These are phyloP conservation scores for Penicillium sp. DNA, from an alignment of 2,329 filamentous ascomycete species.

Conservation along the genomic window DNA sequence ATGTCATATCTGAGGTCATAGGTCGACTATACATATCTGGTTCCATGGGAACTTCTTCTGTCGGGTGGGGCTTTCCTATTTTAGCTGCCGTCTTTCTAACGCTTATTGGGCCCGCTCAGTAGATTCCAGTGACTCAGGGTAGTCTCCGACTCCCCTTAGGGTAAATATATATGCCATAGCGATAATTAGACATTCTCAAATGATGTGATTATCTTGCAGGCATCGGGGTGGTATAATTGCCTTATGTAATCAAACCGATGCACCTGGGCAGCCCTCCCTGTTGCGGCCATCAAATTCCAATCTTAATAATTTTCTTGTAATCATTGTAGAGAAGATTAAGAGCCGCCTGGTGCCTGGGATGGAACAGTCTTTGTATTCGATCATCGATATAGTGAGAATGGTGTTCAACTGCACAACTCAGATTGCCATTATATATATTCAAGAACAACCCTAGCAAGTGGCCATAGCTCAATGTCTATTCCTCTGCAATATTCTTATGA, in stretches of 20 bases:
- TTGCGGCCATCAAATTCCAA: neutral
- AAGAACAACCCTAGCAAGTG: neutral
- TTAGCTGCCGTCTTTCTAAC: neutral
- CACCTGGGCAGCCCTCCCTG: too few species aligned
- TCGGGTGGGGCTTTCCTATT: neutral
- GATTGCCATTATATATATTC: neutral
- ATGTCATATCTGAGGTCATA: neutral
- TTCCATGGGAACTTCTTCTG: neutral
- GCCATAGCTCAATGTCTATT: neutral
- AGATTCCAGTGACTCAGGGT: neutral
- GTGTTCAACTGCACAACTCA: neutral
- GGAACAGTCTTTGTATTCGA: neutral
- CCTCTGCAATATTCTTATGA: neutral
- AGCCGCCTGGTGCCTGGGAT: neutral
- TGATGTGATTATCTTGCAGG: too few species aligned
- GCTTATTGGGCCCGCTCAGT: neutral
- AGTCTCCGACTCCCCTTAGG: neutral
- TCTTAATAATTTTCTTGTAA: too few species aligned
- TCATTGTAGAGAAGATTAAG: neutral
- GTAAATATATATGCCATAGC: neutral
- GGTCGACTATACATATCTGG: neutral
- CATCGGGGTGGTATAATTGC: too few species aligned
- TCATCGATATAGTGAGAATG: neutral
- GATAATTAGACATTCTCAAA: neutral
- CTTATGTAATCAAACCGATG: too few species aligned